phyloP scores from a whole-genome alignment of 352 stramenopile genomes.

The Globisporangium nodosum region DNA sequence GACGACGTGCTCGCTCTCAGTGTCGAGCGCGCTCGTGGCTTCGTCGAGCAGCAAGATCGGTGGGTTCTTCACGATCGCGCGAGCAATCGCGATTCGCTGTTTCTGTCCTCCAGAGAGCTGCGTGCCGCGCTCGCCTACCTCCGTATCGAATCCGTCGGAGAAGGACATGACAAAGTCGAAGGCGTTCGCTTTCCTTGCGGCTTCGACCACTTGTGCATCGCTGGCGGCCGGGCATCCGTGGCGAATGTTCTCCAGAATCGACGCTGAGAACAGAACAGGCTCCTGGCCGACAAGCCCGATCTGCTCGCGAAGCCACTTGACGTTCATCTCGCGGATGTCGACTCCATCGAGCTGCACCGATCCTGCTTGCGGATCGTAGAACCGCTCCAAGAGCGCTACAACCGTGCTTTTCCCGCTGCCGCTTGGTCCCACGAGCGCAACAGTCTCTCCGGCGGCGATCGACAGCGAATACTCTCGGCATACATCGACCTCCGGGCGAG shows the following conservation, averaged over 20 bases:
- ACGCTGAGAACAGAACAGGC: conserved; percentile 21
- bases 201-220: conserved; percentile 41
- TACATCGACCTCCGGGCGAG: conserved; percentile 45
- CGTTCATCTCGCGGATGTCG: conserved; percentile 61
- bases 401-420: conserved; percentile 6
- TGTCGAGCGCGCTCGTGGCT: conserved; percentile 33
- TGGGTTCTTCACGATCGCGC: conserved; percentile 78
- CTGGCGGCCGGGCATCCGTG: conserved; percentile 60
- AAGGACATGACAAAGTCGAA: conserved; percentile 91
- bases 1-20: conserved; percentile 59
- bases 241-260: conserved; percentile 76
- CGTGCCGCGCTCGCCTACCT: conserved; percentile 80
- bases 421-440: conserved; percentile 14
- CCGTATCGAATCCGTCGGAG: conserved; percentile 84
- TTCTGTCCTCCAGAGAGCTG: conserved; percentile 55
- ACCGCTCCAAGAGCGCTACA: conserved; percentile 2
- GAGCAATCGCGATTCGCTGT: conserved; percentile 13
- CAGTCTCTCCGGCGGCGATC: conserved; percentile 56
- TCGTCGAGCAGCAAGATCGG: conserved; percentile 61
- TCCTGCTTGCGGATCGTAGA: conserved; percentile 28
- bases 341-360: conserved; percentile 34
- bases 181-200: conserved; percentile 65
- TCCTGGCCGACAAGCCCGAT: conserved; percentile 91
- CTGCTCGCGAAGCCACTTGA: conserved; percentile 64
- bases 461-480: conserved; percentile 50